Evolutionary conservation across 371 early-diverging fungal species (phyloP), one percentile per base, ranked within the genome.

Genomic region (Mortierella sp.): DNA sequence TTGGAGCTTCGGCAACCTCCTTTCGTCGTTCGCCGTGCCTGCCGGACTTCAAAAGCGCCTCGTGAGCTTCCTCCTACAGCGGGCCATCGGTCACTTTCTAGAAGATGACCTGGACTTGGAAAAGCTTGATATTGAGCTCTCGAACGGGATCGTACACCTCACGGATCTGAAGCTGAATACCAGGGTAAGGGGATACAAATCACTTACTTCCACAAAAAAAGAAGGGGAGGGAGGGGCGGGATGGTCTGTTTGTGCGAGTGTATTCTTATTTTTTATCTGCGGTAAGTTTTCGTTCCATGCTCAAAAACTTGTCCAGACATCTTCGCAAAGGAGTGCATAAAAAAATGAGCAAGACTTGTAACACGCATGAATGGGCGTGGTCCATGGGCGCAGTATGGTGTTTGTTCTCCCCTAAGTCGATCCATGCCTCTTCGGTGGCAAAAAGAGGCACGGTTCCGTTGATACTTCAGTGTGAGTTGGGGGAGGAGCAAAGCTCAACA

Each of bases 81-180:
- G 87, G 61, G 91, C 94, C 9, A 89, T 96, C 43, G 96, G 96
- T 7, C 92, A 91, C 69, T 95, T 95, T 64, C 82, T 96, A 42
- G 86, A 90, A 32, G 83, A 90, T 34, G 92, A 93, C 55, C 83
- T 95, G 19, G 91, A 94, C 80, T 83, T 88, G 57, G 93, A 92
- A 47, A 88, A 94, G 79, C 87, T 95, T 67, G 95, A 96, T 65
- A 91, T 96, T 52, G 92, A 93, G 78, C 82, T 95, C n/a, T 88
- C 89, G 47, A 86, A 92, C 57, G 95, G 96, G 2, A 86, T 85
- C 32, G 84, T 94, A 23, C 89, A 90, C 44, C 85, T 96, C 58
- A 84, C 88, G 47, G 92, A 95, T 63, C 83, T 96, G 27, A 84
- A 86, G 68, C 85, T 96, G 26, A 93, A 94, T 64, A 76, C 90